Conservation (phyloP, 73 alveolate species). For the Stentor coeruleus region DNA sequence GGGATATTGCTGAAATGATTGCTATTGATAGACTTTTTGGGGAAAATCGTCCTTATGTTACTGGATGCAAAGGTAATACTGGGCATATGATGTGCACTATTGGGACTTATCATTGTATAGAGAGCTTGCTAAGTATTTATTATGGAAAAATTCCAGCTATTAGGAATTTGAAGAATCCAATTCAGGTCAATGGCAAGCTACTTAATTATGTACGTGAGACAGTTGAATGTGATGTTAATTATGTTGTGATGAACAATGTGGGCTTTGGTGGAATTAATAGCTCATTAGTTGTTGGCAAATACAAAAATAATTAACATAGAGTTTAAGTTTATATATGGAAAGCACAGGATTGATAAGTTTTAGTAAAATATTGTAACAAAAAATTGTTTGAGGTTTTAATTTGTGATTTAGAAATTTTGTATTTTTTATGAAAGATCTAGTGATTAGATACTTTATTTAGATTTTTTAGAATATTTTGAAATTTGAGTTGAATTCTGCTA, state of each 20-base stretch:
- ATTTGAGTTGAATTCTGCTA: too few species aligned
- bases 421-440: too few species aligned
- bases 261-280: conserved; percentile 4
- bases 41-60: conserved; percentile 25
- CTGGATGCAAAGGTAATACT: conserved; percentile 37
- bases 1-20: conserved; percentile 63
- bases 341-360: too few species aligned
- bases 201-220: conserved; percentile 5
- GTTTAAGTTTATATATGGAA: too few species aligned
- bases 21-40: conserved; percentile 42
- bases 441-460: too few species aligned
- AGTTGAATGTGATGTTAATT: background rate
- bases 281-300: background rate
- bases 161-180: conserved; percentile 1
- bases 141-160: conserved; percentile 26
- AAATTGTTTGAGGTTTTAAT: too few species aligned
- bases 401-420: too few species aligned
- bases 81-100: conserved; percentile 49
- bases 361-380: too few species aligned
- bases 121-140: conserved; percentile 26
- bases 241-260: conserved; percentile 7
- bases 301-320: background rate
- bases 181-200: background rate
- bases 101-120: conserved; percentile 42
- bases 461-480: too few species aligned